Percentiles rank a stretch among this genome's conserved stretches.
Conservation (phyloP, 1,284 basidiomycete species). For the Ustanciosporium gigantosporum region DNA sequence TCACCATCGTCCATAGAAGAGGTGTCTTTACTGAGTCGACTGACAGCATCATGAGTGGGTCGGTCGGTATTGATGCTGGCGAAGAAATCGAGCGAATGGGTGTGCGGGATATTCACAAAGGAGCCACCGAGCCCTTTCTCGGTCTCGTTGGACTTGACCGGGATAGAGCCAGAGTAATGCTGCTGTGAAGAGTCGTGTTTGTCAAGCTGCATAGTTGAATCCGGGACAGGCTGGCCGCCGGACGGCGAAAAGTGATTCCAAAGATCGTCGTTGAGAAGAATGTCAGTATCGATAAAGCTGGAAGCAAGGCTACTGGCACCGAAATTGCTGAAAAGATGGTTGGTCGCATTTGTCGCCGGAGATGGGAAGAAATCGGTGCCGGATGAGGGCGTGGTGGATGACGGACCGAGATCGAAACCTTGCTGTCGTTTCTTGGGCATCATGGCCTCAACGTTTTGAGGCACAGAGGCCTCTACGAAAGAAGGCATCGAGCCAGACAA, state of each 20-base stretch:
- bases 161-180: not conserved
- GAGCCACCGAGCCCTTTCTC: constrained; percentile 25
- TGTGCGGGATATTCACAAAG: constrained; percentile 38
- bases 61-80: constrained; percentile 13
- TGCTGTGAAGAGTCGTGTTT: not conserved
- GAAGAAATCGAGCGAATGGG: constrained; percentile 23
- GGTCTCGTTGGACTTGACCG: not conserved
- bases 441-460: constrained; percentile 34
- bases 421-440: constrained; percentile 45
- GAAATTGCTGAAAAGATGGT: constrained; percentile 28
- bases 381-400: not conserved
- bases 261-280: constrained; percentile 44
- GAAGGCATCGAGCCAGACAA: constrained; percentile 18
- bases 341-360: constrained; percentile 3
- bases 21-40: constrained; percentile 24
- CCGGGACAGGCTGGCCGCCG: not conserved
- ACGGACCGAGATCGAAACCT: constrained; percentile 26
- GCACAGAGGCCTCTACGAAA: constrained; percentile 17
- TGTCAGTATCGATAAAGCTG: constrained; percentile 48
- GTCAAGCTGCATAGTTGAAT: not conserved
- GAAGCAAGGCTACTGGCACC: constrained; percentile 25
- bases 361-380: not conserved
- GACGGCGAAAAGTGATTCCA: constrained; percentile 39
- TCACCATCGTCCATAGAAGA: constrained; percentile 42
- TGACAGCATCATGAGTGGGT: constrained; percentile 15